Base-by-base conservation (phyloP, 1,284 basidiomycete genomes). In the Xerocomus minutiporus region DNA sequence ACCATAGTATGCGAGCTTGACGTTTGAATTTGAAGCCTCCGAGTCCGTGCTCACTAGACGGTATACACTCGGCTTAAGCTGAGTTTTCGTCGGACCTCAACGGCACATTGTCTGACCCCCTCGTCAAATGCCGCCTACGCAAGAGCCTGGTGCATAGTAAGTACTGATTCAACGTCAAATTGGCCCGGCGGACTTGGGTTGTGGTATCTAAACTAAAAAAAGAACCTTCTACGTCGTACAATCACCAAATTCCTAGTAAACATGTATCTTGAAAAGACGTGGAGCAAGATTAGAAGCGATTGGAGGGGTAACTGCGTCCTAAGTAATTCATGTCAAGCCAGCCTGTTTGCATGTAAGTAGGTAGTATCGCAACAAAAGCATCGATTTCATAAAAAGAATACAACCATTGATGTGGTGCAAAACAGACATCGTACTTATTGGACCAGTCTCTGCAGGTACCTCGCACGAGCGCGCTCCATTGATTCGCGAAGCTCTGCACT, bases 401-500 rank as follows among this genome's bases (percentile, higher is more conserved):
- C 42, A 53, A 34, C 41, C 36, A 35, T 17, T 8, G 5, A 39
- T 2, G 29, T 5, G 46, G 39, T 26, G 15, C 32, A 48, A 50
- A 45, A 43, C n/a, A 35, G 25, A 5, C 26, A 5, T 6, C 12
- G n/a, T 40, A 28, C 23, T 67, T 34, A 64, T 53, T 58, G 47
- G 48, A 44, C 44, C 17, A 53, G 51, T 44, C 55, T 58, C 40
- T 66, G 56, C 42, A 57, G 53, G 55, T 76, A 71, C 49, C 70
- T 68, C 44, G 74, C 75, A 38, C 84, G 70, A 25, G 85, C 84
- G 9, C 72, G 71, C 64, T 80, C 78, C 84, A 87, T 87, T 23
- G 75, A 77, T 67, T 83, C 81, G 50, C 75, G 72, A 47, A 86
- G 61, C 70, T 85, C 83, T 4, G 78, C 73, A 60, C 80, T 85